phyloP scores from a whole-genome alignment of 2,329 filamentous ascomycete species.

The Venturia pyrina region DNA sequence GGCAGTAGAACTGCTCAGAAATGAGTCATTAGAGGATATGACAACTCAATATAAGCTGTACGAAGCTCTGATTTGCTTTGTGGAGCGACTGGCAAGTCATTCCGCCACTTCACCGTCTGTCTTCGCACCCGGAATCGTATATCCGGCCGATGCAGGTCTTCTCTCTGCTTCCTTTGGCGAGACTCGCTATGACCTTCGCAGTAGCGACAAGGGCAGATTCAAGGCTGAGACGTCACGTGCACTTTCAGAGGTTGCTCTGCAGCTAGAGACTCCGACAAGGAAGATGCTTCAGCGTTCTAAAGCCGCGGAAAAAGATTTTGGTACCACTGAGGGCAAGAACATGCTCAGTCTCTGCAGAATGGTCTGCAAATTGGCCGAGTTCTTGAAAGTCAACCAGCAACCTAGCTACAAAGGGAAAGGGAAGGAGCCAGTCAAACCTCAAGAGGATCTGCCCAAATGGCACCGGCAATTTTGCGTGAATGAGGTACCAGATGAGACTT shows the following conservation, averaged over 20 bases:
- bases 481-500: slow-evolving; percentile 27
- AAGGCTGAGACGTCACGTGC: slow-evolving; percentile 12
- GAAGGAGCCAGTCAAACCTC: neutral
- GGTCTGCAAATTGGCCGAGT: slow-evolving; percentile 22
- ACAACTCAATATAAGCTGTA: slow-evolving; percentile 27
- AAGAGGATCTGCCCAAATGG: slow-evolving; percentile 20
- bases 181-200: slow-evolving; percentile 16
- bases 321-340: slow-evolving; percentile 17
- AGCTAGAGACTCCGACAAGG: slow-evolving; percentile 18
- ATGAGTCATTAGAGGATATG: slow-evolving; percentile 31
- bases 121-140: slow-evolving; percentile 25
- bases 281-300: slow-evolving; percentile 12
- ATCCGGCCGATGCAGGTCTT: slow-evolving; percentile 27
- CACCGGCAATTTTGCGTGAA: slow-evolving; percentile 24
- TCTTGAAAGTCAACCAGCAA: slow-evolving; percentile 14
- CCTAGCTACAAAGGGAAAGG: neutral
- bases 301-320: slow-evolving; percentile 17
- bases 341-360: slow-evolving; percentile 26
- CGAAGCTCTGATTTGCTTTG: slow-evolving; percentile 29
- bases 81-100: slow-evolving; percentile 27
- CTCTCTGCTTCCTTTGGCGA: slow-evolving; percentile 24
- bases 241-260: slow-evolving; percentile 16
- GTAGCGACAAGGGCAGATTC: slow-evolving; percentile 11
- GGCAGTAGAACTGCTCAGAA: slow-evolving; percentile 29
- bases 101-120: slow-evolving; percentile 23